Conservation (phyloP, 1,284 basidiomycete species). For the Hemileia vastatrix region DNA sequence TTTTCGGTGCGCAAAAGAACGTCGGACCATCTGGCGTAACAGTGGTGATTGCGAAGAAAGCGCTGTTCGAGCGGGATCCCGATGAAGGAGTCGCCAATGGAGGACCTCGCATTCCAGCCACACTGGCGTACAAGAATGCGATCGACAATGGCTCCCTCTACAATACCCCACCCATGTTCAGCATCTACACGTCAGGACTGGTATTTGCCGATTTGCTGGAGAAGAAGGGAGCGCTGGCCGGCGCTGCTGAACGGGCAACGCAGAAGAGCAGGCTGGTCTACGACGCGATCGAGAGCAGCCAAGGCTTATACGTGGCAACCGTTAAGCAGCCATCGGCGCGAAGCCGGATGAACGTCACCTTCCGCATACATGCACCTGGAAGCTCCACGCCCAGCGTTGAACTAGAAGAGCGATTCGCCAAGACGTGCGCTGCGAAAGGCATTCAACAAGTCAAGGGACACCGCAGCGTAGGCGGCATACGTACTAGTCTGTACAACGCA, state of each 20-base stretch:
- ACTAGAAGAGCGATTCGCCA: conserved; percentile 60
- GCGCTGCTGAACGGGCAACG: conserved; percentile 59
- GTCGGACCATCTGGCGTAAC: conserved; percentile 88
- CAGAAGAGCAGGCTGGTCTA: conserved; percentile 69
- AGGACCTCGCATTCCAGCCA: conserved; percentile 60
- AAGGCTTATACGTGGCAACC: no score
- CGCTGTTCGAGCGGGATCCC: conserved; percentile 70
- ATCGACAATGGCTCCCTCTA: conserved; percentile 72
- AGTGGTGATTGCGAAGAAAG: conserved; percentile 81
- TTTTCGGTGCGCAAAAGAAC: conserved; percentile 97
- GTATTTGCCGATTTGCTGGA: conserved; percentile 65
- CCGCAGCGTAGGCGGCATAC: conserved; percentile 53
- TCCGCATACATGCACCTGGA: conserved; percentile 63
- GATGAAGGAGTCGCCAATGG: conserved; percentile 62
- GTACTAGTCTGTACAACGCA: conserved; percentile 90
- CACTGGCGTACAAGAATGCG: conserved; percentile 74
- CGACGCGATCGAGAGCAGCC: conserved; percentile 51
- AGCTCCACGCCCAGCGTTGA: no score
- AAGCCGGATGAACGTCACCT: conserved; percentile 90
- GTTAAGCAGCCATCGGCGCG: no score
- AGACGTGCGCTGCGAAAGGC: conserved; percentile 63
- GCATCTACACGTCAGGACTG: conserved; percentile 82
- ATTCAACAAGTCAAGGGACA: conserved; percentile 84
- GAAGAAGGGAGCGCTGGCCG: conserved; percentile 66
- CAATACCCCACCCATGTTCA: conserved; percentile 88